Conservation (phyloP, 2,329 filamentous ascomycete genomes). For the Cryphonectria naterciae region DNA sequence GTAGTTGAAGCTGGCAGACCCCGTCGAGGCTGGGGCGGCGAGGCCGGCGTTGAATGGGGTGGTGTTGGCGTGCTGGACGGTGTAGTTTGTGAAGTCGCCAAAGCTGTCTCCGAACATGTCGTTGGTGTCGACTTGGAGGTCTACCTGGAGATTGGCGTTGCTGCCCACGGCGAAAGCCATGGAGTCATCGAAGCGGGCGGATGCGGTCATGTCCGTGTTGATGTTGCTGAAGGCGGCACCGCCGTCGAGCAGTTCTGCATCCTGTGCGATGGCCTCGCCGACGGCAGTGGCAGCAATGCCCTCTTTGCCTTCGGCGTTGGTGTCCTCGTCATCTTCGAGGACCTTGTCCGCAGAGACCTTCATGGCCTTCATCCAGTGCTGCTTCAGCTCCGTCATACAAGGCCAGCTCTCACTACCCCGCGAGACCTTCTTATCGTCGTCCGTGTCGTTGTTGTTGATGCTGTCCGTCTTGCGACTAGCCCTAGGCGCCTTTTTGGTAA, state of each 20-base stretch:
- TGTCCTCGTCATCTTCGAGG: constrained; percentile 36
- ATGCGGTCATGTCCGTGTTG: constrained; percentile 12
- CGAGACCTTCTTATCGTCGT: constrained; percentile 54
- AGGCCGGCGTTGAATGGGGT: constrained; percentile 20
- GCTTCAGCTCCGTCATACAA: constrained; percentile 59
- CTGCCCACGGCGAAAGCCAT: constrained; percentile 20
- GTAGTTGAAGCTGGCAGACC: constrained; percentile 35
- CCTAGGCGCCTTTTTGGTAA: constrained; percentile 65
- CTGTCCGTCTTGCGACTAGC: constrained; percentile 37
- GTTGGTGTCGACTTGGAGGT: constrained; percentile 21
- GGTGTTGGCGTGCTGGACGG: neutral
- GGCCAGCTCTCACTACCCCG: constrained; percentile 60
- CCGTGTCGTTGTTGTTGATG: constrained; percentile 19
- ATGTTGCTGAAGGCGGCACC: constrained; percentile 7
- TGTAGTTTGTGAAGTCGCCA: constrained; percentile 20
- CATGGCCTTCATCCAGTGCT: constrained; percentile 61
- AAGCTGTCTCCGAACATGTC: constrained; percentile 30
- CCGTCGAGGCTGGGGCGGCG: constrained; percentile 31
- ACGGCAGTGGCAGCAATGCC: constrained; percentile 16
- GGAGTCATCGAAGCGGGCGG: constrained; percentile 32
- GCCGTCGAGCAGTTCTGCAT: constrained; percentile 33
- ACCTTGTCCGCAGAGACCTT: constrained; percentile 47
- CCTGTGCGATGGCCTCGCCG: constrained; percentile 22
- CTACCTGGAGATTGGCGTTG: constrained; percentile 19
- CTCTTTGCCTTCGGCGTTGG: constrained; percentile 40